A percentile compares a stretch with the other conserved stretches of the same genome.
Evolutionary conservation across 345 rosid species (phyloP).

Genomic region (Ricinus communis): DNA sequence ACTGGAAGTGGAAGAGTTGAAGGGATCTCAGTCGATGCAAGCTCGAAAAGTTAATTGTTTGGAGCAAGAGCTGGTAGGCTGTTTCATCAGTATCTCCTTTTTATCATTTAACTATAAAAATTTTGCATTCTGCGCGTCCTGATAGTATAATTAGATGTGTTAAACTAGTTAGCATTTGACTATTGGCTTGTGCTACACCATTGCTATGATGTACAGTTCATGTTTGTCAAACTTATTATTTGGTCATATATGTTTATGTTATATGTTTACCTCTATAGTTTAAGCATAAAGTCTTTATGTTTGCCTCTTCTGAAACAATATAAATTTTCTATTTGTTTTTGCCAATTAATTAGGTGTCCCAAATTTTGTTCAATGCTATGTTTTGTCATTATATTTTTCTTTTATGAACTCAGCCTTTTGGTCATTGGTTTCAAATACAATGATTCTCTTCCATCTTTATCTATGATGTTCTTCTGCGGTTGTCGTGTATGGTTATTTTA

Average conservation of each 20-base stretch:
- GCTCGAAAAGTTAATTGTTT: slow-evolving; percentile 43
- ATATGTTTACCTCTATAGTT: too few species aligned
- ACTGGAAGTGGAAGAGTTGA: slow-evolving; percentile 54
- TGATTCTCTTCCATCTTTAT: neutral
- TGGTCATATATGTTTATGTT: too few species aligned
- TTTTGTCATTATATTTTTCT: neutral
- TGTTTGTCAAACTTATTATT: too few species aligned
- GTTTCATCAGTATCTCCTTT: neutral
- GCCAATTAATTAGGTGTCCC: neutral
- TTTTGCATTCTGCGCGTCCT: too few species aligned
- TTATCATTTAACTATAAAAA: too few species aligned
- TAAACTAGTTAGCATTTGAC: too few species aligned
- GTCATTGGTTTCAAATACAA: neutral
- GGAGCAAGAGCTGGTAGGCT: slow-evolving; percentile 74
- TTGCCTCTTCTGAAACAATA: neutral
- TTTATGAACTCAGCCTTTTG: neutral
- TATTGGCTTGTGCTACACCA: too few species aligned
- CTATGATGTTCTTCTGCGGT: neutral
- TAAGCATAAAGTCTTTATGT: neutral
- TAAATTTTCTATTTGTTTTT: too few species aligned
- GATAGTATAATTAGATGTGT: too few species aligned
- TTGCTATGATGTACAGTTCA: too few species aligned
- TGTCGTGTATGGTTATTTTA: neutral
- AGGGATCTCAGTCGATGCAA: slow-evolving; percentile 49
- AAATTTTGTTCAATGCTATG: neutral